A percentile compares a stretch with the other conserved stretches of the same genome.
phyloP scores from a whole-genome alignment of 495 filamentous ascomycete species.

The Penicillium pancosmium region DNA sequence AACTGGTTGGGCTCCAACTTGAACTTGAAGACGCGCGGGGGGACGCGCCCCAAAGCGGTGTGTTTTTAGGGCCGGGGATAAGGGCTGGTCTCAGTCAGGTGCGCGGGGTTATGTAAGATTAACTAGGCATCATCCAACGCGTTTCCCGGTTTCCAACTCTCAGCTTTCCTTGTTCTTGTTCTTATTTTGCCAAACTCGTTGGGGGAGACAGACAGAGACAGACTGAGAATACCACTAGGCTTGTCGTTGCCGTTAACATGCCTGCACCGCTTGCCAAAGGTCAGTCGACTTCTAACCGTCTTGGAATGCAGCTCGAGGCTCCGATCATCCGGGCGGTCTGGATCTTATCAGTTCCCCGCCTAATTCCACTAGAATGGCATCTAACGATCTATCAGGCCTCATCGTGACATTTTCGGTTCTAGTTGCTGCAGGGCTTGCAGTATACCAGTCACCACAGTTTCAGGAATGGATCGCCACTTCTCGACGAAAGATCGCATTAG shows the following conservation, averaged over 20 bases:
- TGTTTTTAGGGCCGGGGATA: conserved; percentile 42
- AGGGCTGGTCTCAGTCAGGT: conserved; percentile 40
- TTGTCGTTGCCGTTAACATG: conserved; percentile 34
- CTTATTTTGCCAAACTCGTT: background rate
- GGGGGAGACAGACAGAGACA: background rate
- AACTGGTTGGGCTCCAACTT: background rate
- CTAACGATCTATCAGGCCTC: conserved; percentile 57
- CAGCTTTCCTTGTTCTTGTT: too few species aligned
- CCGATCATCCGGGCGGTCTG: conserved; percentile 29
- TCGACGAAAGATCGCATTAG: conserved; percentile 76
- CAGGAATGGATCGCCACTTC: conserved; percentile 74
- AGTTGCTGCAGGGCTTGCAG: conserved; percentile 78
- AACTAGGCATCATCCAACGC: conserved; percentile 23
- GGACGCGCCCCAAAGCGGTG: conserved; percentile 37
- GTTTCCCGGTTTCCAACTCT: conserved; percentile 7
- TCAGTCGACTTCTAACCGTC: conserved; percentile 24
- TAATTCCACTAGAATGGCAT: background rate
- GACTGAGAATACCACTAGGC: background rate
- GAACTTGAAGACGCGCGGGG: conserved; percentile 28
- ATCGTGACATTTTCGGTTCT: conserved; percentile 76
- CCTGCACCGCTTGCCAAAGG: conserved; percentile 58
- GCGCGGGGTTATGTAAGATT: conserved; percentile 24
- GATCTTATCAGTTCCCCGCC: conserved; percentile 40
- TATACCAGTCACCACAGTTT: conserved; percentile 84
- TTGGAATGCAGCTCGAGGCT: conserved; percentile 6